Base-by-base conservation (phyloP, 371 early-diverging fungal genomes). In the Rhizopus delemar region DNA sequence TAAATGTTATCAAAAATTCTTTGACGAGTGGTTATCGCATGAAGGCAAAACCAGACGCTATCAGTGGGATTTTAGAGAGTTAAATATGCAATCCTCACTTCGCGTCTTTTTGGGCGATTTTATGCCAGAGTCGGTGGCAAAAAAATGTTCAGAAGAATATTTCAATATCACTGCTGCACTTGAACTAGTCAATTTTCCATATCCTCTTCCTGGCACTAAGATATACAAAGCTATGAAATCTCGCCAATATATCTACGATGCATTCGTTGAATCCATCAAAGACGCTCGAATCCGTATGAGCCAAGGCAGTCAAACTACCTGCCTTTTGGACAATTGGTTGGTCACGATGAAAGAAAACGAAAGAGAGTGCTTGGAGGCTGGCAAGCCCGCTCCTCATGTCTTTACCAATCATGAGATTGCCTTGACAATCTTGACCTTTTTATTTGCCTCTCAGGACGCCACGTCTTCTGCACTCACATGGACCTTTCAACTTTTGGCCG, bases 141-240 rank as follows among this genome's bases (percentile, higher is more conserved):
- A 61, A 8, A 61, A 63, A 39, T 70, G 71, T n/a, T 71, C 74
- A 15, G 63, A 67, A 9, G 59, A 62, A 46, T 71, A 70, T 16
- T 63, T 63, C 35, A 61, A 65, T 29, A 72, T 71, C 32, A 71
- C 71, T 6, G 72, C 72, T 31, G 72, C 72, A 9, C 52, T 71
- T 36, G 71, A 71, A 54, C 65, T 71, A 28, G 72, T 71, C 53
- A 71, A 71, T 51, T 71, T 71, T 32, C 72, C 72, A 13, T 56
- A 64, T 28, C 71, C 72, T 22, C 53, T 71, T 12, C 72, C 72
- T 31, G 68, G 73, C 2, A 71, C 72, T 22, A 69, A 71, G 28
- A 73, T 71, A 13, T 71, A 65, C n/a, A 59, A 59, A 35, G 72
- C 72, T 8, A 71, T 62, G 35, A 54, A 67, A 22, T 65, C 73